phyloP scores from a whole-genome alignment of 495 filamentous ascomycete species.

The Rusavskia elegans region DNA sequence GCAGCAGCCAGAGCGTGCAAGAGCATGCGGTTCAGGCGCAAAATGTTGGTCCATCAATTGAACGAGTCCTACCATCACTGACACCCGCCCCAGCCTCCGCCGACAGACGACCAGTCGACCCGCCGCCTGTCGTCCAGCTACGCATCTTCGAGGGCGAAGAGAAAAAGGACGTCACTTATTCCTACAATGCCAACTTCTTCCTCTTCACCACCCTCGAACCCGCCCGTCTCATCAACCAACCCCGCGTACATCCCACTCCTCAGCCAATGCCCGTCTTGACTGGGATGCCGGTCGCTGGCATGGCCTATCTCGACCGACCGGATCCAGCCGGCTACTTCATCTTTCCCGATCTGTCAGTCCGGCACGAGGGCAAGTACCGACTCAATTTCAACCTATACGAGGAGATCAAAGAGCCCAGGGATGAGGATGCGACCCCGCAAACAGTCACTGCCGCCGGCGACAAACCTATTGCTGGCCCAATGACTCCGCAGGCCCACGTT shows the following conservation, averaged over 20 bases:
- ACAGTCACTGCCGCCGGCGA: constrained; percentile 13
- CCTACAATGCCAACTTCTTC: constrained; percentile 95
- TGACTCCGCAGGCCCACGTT: constrained; percentile 25
- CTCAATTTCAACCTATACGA: constrained; percentile 88
- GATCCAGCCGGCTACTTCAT: constrained; percentile 89
- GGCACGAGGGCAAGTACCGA: constrained; percentile 84
- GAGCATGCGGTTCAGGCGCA: constrained; percentile 88
- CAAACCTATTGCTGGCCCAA: constrained; percentile 13
- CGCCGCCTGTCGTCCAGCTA: constrained; percentile 89
- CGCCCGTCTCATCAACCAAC: constrained; percentile 72
- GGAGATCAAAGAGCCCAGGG: constrained; percentile 66
- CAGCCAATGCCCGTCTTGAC: constrained; percentile 75
- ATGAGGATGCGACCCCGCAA: constrained; percentile 37
- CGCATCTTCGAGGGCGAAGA: constrained; percentile 62
- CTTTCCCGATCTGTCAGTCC: constrained; percentile 92
- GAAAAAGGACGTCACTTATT: constrained; percentile 68
- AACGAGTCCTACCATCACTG: not conserved
- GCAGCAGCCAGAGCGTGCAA: constrained; percentile 88
- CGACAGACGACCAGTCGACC: constrained; percentile 91
- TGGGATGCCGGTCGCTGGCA: constrained; percentile 88
- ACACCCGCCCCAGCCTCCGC: constrained; percentile 52
- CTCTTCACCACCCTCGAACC: constrained; percentile 85
- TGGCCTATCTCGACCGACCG: constrained; percentile 91
- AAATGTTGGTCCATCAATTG: constrained; percentile 53
- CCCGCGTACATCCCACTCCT: constrained; percentile 47